These are phyloP conservation scores for Epichloe uncinata DNA, from an alignment of 2,329 filamentous ascomycete species.

Conservation along the genomic window DNA sequence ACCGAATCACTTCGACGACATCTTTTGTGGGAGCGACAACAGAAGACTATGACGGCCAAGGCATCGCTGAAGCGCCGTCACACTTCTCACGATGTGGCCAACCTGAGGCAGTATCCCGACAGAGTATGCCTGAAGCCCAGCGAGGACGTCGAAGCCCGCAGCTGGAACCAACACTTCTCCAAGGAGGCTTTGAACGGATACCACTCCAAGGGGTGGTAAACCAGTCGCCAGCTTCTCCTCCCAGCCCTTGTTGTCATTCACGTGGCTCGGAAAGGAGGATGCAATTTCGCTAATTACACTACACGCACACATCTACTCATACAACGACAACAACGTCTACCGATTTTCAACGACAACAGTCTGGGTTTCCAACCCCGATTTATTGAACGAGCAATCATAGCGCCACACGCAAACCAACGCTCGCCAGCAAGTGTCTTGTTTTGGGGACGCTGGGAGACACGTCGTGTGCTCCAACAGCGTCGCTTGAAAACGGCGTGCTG, in stretches of 20 bases:
- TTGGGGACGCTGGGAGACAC: no score
- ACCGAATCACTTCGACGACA: slow-evolving; percentile 87
- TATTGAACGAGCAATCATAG: no score
- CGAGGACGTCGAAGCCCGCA: slow-evolving; percentile 52
- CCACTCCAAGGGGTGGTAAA: slow-evolving; percentile 30
- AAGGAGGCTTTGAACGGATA: slow-evolving; percentile 50
- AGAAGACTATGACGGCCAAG: slow-evolving; percentile 80
- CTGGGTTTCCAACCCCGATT: neutral
- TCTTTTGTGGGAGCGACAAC: slow-evolving; percentile 87
- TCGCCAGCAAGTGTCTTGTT: no score
- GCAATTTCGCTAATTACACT: no score
- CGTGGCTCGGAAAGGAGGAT: no score
- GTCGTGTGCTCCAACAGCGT: no score
- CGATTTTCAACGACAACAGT: no score
- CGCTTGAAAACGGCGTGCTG: neutral
- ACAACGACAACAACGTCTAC: no score
- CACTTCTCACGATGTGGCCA: slow-evolving; percentile 81
- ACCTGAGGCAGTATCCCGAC: slow-evolving; percentile 71
- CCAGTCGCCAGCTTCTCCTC: neutral
- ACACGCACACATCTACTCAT: no score
- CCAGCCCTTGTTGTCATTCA: neutral
- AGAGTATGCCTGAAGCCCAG: slow-evolving; percentile 45
- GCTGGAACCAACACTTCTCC: slow-evolving; percentile 78
- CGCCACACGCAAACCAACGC: no score
- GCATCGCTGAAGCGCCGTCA: slow-evolving; percentile 82